Percentiles rank a stretch among this genome's conserved stretches.
Evolutionary conservation across 78 protist genomes (phyloP).

Genomic region (Polysphondylium violaceum): DNA sequence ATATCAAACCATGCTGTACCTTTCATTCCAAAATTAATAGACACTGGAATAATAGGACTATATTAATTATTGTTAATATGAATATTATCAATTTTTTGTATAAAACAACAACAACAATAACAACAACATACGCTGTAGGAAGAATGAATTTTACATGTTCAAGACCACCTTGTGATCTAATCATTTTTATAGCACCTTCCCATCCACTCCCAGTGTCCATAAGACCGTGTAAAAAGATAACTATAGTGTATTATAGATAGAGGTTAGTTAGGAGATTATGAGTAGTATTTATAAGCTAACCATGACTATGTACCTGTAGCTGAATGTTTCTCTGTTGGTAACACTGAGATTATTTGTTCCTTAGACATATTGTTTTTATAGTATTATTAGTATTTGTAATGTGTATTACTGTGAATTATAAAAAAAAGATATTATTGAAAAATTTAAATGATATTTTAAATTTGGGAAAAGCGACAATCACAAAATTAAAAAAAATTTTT

Average conservation of each 20-base stretch:
- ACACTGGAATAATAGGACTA: conserved; percentile 18
- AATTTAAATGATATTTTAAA: background rate
- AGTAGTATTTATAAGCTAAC: background rate
- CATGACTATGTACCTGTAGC: background rate
- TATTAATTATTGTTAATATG: background rate
- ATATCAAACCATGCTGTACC: conserved; percentile 39
- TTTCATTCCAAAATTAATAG: background rate
- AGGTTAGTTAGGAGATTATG: no score
- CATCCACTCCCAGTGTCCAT: background rate
- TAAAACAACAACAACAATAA: background rate
- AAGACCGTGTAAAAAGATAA: conserved; percentile 25
- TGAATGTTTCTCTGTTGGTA: conserved; percentile 7
- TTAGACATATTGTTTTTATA: no score
- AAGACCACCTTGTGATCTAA: background rate
- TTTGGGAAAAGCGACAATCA: background rate
- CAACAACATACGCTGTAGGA: conserved; percentile 14
- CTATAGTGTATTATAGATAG: background rate
- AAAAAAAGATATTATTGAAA: background rate
- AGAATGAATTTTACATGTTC: conserved; percentile 16
- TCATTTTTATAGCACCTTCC: background rate
- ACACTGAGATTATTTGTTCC: background rate
- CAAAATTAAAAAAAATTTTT: background rate
- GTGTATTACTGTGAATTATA: background rate
- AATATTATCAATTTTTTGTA: background rate
- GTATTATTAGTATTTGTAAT: background rate